Conservation (phyloP, 2,329 filamentous ascomycete species). For the Aspergillus versicolor region DNA sequence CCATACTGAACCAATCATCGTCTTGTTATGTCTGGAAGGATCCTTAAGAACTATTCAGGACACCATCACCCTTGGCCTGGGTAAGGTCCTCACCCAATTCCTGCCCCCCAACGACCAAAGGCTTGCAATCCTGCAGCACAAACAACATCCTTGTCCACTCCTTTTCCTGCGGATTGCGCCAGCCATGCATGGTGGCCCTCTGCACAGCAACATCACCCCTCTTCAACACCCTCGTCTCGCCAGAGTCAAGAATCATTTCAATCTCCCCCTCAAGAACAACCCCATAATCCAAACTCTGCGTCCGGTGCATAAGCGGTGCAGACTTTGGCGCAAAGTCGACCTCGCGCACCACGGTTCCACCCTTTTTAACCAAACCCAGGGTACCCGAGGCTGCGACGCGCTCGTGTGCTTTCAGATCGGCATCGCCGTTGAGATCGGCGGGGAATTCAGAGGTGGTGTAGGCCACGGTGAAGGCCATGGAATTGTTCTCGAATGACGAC, state of each 20-base stretch:
- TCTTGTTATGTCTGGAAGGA: too few relatives aligned
- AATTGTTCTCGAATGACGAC: slow-evolving; percentile 26
- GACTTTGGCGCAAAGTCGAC: slow-evolving; percentile 51
- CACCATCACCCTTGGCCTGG: background rate
- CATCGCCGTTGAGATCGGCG: slow-evolving; percentile 34
- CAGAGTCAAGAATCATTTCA: slow-evolving; percentile 54
- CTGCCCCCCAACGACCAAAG: slow-evolving; percentile 21
- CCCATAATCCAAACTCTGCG: slow-evolving; percentile 56
- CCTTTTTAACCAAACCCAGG: slow-evolving; percentile 38
- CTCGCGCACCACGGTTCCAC: slow-evolving; percentile 46
- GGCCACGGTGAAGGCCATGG: slow-evolving; percentile 41
- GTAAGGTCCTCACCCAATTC: slow-evolving; percentile 27
- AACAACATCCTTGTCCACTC: slow-evolving; percentile 51
- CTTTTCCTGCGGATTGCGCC: slow-evolving; percentile 50
- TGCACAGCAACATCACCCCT: slow-evolving; percentile 58
- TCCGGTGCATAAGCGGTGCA: slow-evolving; percentile 52
- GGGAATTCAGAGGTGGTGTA: slow-evolving; percentile 43
- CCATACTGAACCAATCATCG: too few relatives aligned
- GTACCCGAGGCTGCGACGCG: slow-evolving; percentile 22
- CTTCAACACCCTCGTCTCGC: slow-evolving; percentile 47
- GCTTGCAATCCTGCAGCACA: slow-evolving; percentile 29
- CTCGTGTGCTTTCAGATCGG: slow-evolving; percentile 36
- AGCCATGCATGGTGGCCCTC: slow-evolving; percentile 56
- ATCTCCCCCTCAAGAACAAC: slow-evolving; percentile 56
- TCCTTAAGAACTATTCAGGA: background rate